Evolutionary conservation across 805 yeast genomes (phyloP).

Genomic region (Ogataea methylovora): DNA sequence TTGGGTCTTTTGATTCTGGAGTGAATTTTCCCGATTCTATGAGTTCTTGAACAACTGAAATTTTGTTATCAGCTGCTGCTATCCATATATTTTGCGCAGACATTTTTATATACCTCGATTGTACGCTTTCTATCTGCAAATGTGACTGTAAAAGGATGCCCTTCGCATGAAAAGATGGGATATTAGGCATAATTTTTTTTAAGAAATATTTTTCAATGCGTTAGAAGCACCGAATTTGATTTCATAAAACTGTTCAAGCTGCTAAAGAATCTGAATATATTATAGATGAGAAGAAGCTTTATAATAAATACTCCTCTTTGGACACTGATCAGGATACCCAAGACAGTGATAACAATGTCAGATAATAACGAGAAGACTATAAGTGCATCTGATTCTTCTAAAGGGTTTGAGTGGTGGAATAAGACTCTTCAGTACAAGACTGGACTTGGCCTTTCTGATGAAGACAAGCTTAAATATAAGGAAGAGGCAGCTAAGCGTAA

Average conservation of each 20-base stretch:
- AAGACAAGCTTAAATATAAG: conserved; percentile 50
- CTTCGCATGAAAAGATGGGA: too few species aligned
- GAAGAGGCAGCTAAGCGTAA: conserved; percentile 36
- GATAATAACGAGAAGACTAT: background rate
- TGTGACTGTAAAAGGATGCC: background rate
- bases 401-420: conserved; percentile 71
- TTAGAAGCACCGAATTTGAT: too few species aligned
- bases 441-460: conserved; percentile 52
- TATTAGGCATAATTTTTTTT: too few species aligned
- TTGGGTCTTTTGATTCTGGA: conserved; percentile 76
- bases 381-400: conserved; percentile 11
- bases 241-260: too few species aligned
- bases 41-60: conserved; percentile 46
- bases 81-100: conserved; percentile 71
- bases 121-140: background rate
- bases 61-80: conserved; percentile 83
- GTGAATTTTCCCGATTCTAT: conserved; percentile 44
- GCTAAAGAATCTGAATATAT: too few species aligned
- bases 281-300: too few species aligned
- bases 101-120: conserved; percentile 2
- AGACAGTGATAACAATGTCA: too few species aligned
- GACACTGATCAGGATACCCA: too few species aligned
- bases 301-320: too few species aligned
- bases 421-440: conserved; percentile 63
- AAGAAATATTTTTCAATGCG: too few species aligned